Conservation (phyloP, 1,284 basidiomycete genomes). For the Meira miltonrushii region DNA sequence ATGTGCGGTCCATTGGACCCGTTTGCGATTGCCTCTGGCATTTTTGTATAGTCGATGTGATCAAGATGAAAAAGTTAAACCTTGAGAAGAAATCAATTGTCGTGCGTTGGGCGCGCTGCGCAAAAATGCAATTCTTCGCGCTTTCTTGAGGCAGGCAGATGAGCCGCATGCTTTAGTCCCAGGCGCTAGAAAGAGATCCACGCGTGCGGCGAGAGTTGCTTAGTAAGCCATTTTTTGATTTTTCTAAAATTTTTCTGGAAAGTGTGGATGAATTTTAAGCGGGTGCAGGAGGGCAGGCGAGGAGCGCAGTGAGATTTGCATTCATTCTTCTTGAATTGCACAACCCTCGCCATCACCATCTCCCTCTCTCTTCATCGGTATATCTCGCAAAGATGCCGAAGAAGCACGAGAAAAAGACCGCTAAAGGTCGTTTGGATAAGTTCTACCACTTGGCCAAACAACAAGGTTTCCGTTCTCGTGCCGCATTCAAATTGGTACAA, state of each 20-base stretch:
- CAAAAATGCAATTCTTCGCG: not conserved
- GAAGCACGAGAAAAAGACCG: slow-evolving; percentile 51
- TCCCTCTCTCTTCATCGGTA: not conserved
- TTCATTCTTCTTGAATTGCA: not conserved
- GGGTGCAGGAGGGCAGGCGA: too few species aligned
- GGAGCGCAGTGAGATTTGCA: not conserved
- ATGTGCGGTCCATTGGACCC: slow-evolving; percentile 25
- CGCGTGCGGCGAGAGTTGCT: not conserved
- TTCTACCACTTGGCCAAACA: slow-evolving; percentile 62
- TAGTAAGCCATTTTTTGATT: not conserved
- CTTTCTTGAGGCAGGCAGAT: not conserved
- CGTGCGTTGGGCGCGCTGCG: not conserved
- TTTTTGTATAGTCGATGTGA: not conserved
- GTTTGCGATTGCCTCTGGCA: slow-evolving; percentile 28
- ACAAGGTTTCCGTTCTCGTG: slow-evolving; percentile 98
- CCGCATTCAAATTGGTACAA: slow-evolving; percentile 98
- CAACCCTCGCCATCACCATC: not conserved
- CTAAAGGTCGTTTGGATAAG: slow-evolving; percentile 52
- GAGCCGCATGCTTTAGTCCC: not conserved
- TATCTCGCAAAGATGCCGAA: slow-evolving; percentile 30
- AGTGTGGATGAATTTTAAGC: too few species aligned
- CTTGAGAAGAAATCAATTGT: slow-evolving; percentile 2
- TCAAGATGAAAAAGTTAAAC: not conserved
- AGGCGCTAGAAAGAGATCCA: not conserved
- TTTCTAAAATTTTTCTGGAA: not conserved